phyloP scores from a whole-genome alignment of 192 early-diverging fungal species.

The Jimgerdemannia flammicorona region DNA sequence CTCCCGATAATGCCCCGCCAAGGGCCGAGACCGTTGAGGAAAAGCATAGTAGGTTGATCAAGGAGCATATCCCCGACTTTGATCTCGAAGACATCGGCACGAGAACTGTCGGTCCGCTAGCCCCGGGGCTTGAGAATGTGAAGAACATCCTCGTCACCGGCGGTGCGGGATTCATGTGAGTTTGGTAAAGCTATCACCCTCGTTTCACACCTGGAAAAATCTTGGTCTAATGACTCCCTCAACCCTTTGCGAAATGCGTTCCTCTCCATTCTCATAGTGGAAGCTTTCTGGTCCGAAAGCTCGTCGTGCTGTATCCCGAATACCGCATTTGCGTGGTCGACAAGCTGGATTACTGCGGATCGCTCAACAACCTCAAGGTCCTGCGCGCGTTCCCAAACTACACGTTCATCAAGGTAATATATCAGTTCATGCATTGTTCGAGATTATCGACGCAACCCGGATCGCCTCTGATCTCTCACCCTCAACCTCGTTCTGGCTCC shows the following conservation, averaged over 20 bases:
- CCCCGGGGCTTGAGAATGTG: conserved; percentile 31
- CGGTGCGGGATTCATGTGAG: conserved; percentile 83
- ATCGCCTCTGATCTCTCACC: background rate
- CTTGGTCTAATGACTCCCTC: background rate
- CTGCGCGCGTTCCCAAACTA: conserved; percentile 49
- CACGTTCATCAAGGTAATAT: conserved; percentile 57
- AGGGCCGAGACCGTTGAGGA: background rate
- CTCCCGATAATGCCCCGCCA: background rate
- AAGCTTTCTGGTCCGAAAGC: conserved; percentile 56
- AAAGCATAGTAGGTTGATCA: conserved; percentile 4
- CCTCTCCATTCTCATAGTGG: conserved; percentile 39
- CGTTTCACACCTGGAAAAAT: background rate
- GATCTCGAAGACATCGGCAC: conserved; percentile 37
- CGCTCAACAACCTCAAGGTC: conserved; percentile 48
- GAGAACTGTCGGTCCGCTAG: conserved; percentile 6
- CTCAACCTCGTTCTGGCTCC: background rate
- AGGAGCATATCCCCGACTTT: conserved; percentile 20
- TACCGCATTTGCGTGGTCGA: conserved; percentile 66
- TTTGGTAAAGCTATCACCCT: background rate
- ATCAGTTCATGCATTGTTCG: background rate
- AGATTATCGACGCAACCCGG: background rate
- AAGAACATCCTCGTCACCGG: conserved; percentile 75
- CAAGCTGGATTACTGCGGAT: conserved; percentile 79
- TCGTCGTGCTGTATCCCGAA: conserved; percentile 63
- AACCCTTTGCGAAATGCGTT: background rate